Conservation (phyloP, 495 filamentous ascomycete species). For the Penicillium argentinense region DNA sequence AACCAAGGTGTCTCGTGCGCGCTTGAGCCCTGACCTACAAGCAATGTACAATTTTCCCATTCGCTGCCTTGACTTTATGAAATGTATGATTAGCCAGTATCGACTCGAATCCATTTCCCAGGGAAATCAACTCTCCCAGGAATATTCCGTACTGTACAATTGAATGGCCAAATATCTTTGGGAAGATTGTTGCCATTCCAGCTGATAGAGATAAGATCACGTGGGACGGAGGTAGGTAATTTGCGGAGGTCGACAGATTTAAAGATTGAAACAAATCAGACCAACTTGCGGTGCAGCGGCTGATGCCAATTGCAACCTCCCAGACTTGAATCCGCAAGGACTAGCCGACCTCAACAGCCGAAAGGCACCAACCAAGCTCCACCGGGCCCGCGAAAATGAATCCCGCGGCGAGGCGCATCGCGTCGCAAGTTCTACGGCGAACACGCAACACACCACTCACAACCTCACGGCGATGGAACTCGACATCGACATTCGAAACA, state of each 20-base stretch:
- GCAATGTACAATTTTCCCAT: not conserved
- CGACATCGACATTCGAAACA: slow-evolving; percentile 41
- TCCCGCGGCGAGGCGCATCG: slow-evolving; percentile 30
- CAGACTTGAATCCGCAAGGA: too few relatives aligned
- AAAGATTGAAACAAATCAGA: not conserved
- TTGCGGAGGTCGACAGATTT: slow-evolving; percentile 22
- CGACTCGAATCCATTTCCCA: not conserved
- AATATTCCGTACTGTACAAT: too few relatives aligned
- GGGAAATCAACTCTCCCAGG: not conserved
- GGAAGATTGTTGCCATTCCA: too few relatives aligned
- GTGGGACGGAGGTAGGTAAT: slow-evolving; percentile 33
- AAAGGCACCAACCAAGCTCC: too few relatives aligned
- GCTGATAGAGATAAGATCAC: slow-evolving; percentile 33
- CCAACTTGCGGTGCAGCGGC: too few relatives aligned
- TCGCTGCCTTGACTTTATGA: slow-evolving; percentile 16
- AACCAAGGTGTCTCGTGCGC: too few relatives aligned
- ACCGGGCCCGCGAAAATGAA: slow-evolving; percentile 29
- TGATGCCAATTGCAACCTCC: too few relatives aligned
- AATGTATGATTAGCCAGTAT: slow-evolving; percentile 24
- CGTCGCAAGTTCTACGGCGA: slow-evolving; percentile 31
- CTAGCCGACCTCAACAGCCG: too few relatives aligned
- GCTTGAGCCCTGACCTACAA: too few relatives aligned
- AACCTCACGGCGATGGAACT: slow-evolving; percentile 32
- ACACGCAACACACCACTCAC: slow-evolving; percentile 19
- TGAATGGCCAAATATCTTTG: too few relatives aligned